Conservation (phyloP, 768 basidiomycete genomes). For the Multifurca ochricompacta region DNA sequence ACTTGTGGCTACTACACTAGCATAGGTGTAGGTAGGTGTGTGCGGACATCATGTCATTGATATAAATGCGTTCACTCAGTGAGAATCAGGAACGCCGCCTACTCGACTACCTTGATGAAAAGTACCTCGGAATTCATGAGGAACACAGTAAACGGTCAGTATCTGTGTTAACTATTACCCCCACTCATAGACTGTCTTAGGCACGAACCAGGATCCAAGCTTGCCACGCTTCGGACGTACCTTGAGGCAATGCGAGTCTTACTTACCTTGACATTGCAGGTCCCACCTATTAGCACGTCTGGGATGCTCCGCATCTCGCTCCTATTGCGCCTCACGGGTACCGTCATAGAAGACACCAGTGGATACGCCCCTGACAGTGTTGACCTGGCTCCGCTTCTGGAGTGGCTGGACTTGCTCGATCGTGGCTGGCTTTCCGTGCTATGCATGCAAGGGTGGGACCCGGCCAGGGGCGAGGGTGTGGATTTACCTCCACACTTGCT, state of each 20-base stretch:
- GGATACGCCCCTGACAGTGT: slow-evolving; percentile 47
- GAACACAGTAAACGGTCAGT: slow-evolving; percentile 70
- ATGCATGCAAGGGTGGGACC: slow-evolving; percentile 59
- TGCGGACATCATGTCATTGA: too few species aligned
- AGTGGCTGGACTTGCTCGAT: slow-evolving; percentile 68
- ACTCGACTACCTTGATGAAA: slow-evolving; percentile 55
- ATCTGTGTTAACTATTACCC: not conserved
- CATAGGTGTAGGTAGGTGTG: too few species aligned
- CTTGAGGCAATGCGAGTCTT: slow-evolving; percentile 49
- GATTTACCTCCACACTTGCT: slow-evolving; percentile 37
- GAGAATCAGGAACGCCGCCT: slow-evolving; percentile 53
- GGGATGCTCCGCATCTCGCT: slow-evolving; percentile 56
- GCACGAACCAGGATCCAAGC: slow-evolving; percentile 41
- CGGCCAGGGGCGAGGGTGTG: slow-evolving; percentile 33
- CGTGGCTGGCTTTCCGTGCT: slow-evolving; percentile 66
- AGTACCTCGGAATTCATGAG: slow-evolving; percentile 57
- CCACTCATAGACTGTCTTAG: not conserved
- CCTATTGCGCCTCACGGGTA: slow-evolving; percentile 66
- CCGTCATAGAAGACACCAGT: slow-evolving; percentile 49
- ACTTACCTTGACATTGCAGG: slow-evolving; percentile 57
- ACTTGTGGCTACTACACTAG: too few species aligned
- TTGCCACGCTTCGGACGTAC: slow-evolving; percentile 53
- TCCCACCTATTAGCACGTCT: slow-evolving; percentile 68
- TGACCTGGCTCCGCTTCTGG: slow-evolving; percentile 45
- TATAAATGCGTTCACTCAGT: slow-evolving; percentile 14